These are phyloP conservation scores for Neodidymelliopsis sp. DNA, from an alignment of 2,329 filamentous ascomycete species.

Conservation along the genomic window DNA sequence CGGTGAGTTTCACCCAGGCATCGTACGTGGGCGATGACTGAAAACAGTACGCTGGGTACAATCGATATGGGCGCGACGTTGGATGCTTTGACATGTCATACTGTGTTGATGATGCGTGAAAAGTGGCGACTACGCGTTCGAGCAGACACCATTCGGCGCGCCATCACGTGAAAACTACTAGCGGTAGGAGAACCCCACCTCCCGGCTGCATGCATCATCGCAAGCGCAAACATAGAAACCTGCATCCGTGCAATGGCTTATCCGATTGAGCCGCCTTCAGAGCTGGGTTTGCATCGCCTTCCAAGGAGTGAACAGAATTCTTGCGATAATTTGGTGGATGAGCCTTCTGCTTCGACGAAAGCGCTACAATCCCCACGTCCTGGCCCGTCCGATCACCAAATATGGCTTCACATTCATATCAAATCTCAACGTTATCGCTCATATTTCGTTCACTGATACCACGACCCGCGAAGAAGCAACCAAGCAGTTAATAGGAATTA, in stretches of 20 bases:
- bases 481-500: conserved; percentile 1
- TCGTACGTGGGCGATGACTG: conserved; percentile 66
- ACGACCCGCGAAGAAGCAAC: conserved; percentile 23
- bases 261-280: conserved; percentile 41
- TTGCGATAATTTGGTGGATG: not conserved
- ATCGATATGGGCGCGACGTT: conserved; percentile 33
- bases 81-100: conserved; percentile 42
- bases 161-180: conserved; percentile 1
- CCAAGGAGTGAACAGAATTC: conserved; percentile 38
- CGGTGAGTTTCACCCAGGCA: conserved; percentile 68
- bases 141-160: conserved; percentile 15
- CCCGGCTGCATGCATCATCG: conserved; percentile 7
- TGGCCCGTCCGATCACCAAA: conserved; percentile 26
- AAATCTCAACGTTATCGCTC: conserved; percentile 36
- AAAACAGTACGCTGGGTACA: conserved; percentile 69
- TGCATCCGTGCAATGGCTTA: conserved; percentile 15
- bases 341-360: too few species aligned
- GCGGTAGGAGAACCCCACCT: conserved; percentile 10
- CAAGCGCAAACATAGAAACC: conserved; percentile 10
- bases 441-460: conserved; percentile 17
- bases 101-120: conserved; percentile 29
- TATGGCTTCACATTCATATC: conserved; percentile 8
- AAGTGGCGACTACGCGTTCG: conserved; percentile 28
- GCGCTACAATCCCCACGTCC: conserved; percentile 1
- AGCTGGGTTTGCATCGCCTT: conserved; percentile 14